Evolutionary conservation across 75 land plant genomes (phyloP).

Genomic region (Selaginella moellendorffii): DNA sequence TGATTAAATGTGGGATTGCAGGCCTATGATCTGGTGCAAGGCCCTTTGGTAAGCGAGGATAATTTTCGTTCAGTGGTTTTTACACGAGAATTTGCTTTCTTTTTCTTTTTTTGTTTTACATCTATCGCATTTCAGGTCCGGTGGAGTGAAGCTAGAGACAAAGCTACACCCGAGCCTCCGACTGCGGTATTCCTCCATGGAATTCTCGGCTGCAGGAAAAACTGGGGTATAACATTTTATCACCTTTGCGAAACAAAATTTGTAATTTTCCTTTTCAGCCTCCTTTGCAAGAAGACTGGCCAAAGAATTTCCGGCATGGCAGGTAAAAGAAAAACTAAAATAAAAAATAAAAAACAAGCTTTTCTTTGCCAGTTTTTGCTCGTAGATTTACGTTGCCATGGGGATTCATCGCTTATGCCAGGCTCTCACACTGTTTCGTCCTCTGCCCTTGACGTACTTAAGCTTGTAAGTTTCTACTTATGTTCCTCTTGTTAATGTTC

Average conservation of each 20-base stretch:
- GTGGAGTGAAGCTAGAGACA: slow-evolving; percentile 42
- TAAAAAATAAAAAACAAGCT: background rate
- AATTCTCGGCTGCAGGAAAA: slow-evolving; percentile 82
- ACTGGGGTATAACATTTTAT: slow-evolving; percentile 55
- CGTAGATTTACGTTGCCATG: slow-evolving; percentile 93
- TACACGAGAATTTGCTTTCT: background rate
- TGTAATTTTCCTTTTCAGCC: slow-evolving; percentile 26
- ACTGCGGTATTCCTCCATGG: slow-evolving; percentile 96
- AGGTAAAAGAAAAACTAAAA: slow-evolving; percentile 33
- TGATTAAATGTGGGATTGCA: slow-evolving; percentile 17
- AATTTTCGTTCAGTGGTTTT: background rate
- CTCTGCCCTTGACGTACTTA: slow-evolving; percentile 78
- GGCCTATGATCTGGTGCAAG: slow-evolving; percentile 95
- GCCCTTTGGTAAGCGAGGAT: slow-evolving; percentile 48
- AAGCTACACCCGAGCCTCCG: slow-evolving; percentile 58
- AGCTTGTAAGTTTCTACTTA: slow-evolving; percentile 41
- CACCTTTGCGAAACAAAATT: background rate
- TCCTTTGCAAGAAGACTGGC: slow-evolving; percentile 89
- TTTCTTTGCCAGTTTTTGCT: slow-evolving; percentile 59
- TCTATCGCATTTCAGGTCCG: slow-evolving; percentile 37
- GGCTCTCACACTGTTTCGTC: slow-evolving; percentile 86
- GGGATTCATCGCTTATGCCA: slow-evolving; percentile 65
- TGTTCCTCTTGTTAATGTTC: slow-evolving; percentile 4
- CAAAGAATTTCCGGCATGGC: slow-evolving; percentile 83
- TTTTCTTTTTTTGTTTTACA: background rate